Conservation (phyloP, 1,284 basidiomycete genomes). For the Moesziomyces aphidis region DNA sequence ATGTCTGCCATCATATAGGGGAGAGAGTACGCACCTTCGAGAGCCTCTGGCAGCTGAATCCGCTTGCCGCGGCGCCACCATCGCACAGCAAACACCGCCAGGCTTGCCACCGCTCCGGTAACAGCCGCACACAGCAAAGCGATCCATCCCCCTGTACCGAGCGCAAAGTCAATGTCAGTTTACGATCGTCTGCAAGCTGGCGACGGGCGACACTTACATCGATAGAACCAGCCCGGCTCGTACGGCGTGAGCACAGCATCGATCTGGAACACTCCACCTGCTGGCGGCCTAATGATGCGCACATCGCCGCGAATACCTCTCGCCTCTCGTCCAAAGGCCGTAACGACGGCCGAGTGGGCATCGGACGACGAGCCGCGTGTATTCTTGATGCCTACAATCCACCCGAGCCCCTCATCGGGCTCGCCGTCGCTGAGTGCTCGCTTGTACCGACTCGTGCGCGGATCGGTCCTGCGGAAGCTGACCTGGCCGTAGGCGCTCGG, state of each 20-base stretch:
- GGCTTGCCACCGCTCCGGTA: not conserved
- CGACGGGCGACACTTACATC: slow-evolving; percentile 37
- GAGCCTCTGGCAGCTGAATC: slow-evolving; percentile 39
- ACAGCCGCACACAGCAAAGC: slow-evolving; percentile 7
- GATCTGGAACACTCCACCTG: slow-evolving; percentile 83
- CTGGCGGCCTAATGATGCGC: slow-evolving; percentile 8
- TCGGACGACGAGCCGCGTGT: slow-evolving; percentile 79
- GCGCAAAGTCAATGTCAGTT: not conserved
- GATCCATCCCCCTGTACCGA: slow-evolving; percentile 42
- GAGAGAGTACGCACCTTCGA: slow-evolving; percentile 25
- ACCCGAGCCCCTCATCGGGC: slow-evolving; percentile 70
- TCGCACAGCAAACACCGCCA: slow-evolving; percentile 11
- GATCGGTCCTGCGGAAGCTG: slow-evolving; percentile 46
- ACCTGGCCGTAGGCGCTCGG: slow-evolving; percentile 52
- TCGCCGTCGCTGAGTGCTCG: not conserved
- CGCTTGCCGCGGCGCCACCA: slow-evolving; percentile 42
- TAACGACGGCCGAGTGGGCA: slow-evolving; percentile 79
- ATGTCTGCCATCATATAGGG: too few species aligned
- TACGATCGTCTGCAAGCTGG: not conserved
- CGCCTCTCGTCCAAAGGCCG: slow-evolving; percentile 84
- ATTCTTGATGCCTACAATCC: slow-evolving; percentile 88
- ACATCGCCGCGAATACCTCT: slow-evolving; percentile 34
- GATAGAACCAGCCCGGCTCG: slow-evolving; percentile 72
- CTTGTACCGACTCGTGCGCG: slow-evolving; percentile 13
- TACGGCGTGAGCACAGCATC: slow-evolving; percentile 87